A percentile compares a stretch with the other conserved stretches of the same genome.
These are phyloP conservation scores for Oleoguttula mirabilis DNA, from an alignment of 495 filamentous ascomycete genomes.

Conservation along the genomic window DNA sequence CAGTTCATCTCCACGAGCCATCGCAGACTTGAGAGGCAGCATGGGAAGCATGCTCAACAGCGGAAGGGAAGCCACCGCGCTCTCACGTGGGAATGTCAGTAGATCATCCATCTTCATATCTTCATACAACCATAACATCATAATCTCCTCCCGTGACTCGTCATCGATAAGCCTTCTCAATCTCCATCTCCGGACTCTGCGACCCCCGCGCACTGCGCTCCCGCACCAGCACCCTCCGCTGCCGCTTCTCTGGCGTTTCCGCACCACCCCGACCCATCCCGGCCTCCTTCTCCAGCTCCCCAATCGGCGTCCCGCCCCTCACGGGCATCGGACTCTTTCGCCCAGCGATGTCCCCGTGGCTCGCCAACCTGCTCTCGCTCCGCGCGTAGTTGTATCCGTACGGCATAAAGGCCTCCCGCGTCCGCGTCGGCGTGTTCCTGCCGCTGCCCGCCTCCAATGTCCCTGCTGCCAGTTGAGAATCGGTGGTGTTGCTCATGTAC, in stretches of 20 bases:
- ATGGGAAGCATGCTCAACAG: too few relatives aligned
- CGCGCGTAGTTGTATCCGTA: slow-evolving; percentile 17
- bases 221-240: slow-evolving; percentile 9
- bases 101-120: background rate
- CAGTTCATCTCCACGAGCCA: too few relatives aligned
- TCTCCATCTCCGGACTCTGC: slow-evolving; percentile 1
- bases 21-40: too few relatives aligned
- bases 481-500: background rate
- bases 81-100: too few relatives aligned
- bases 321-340: slow-evolving; percentile 10
- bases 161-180: background rate
- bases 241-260: background rate
- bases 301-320: slow-evolving; percentile 14
- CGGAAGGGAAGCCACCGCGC: too few relatives aligned
- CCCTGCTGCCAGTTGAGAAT: background rate
- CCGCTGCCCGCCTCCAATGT: background rate
- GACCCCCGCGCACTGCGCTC: slow-evolving; percentile 5
- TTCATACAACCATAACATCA: background rate
- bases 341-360: background rate
- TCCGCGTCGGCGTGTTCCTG: slow-evolving; percentile 5
- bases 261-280: background rate
- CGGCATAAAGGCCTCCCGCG: slow-evolving; percentile 17
- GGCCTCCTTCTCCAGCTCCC: slow-evolving; percentile 14
- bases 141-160: background rate
- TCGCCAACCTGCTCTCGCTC: slow-evolving; percentile 9